Conservation (phyloP, 495 filamentous ascomycete species). For the Podospora pseudopauciseta region DNA sequence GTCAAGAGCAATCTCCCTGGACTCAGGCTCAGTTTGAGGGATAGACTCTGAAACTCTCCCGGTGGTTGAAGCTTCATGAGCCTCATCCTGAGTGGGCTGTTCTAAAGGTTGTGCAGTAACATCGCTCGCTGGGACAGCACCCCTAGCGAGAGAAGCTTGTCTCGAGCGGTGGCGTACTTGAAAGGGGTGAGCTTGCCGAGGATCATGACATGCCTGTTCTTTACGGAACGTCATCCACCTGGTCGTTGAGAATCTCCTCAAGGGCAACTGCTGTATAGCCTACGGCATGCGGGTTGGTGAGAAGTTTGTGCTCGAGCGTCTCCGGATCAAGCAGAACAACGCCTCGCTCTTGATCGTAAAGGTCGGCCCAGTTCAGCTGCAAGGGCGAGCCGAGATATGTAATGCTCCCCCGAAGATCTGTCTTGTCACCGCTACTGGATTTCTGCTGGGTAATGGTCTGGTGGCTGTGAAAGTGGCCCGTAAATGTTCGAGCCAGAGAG, state of each 20-base stretch:
- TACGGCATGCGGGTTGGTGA: conserved; percentile 29
- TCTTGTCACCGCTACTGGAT: conserved; percentile 15
- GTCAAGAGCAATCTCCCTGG: background rate
- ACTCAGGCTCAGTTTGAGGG: background rate
- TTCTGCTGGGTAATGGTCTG: conserved; percentile 28
- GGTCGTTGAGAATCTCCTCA: conserved; percentile 21
- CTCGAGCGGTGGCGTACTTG: conserved; percentile 29
- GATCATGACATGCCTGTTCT: conserved; percentile 32
- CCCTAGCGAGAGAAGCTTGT: conserved; percentile 27
- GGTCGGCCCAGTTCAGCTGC: conserved; percentile 33
- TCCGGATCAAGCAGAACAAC: conserved; percentile 31
- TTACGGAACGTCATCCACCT: conserved; percentile 16
- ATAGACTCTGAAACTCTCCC: background rate
- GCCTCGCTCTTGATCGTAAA: conserved; percentile 28
- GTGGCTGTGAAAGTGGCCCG: conserved; percentile 37
- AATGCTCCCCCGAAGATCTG: conserved; percentile 8
- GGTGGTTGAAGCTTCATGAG: no score
- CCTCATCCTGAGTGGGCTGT: conserved; percentile 2
- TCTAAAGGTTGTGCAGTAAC: conserved; percentile 11
- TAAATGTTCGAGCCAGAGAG: conserved; percentile 31
- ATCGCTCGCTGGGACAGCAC: conserved; percentile 25
- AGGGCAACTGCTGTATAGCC: conserved; percentile 23
- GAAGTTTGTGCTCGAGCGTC: conserved; percentile 26
- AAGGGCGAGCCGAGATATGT: conserved; percentile 32
- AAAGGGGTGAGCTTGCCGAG: conserved; percentile 23